Base-by-base conservation (phyloP, 1,284 basidiomycete genomes). In the Tremellales sp. region DNA sequence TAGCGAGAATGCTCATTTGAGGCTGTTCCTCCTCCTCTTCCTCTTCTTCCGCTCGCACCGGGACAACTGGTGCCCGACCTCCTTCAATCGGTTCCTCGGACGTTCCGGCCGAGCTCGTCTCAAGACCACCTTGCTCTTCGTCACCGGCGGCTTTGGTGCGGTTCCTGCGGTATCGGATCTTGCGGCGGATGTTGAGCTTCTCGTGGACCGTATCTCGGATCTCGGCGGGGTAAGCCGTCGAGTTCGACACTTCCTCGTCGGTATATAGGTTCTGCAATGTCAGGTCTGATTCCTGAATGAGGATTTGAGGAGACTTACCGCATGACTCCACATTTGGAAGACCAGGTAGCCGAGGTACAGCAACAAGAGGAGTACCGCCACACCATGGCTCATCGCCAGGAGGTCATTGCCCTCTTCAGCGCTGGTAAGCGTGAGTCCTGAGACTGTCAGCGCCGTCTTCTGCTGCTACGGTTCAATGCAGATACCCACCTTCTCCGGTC, bases 281-380 rank as follows among this genome's bases (percentile, higher is more conserved):
- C 13, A 39, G 36, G 11, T 13, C 43, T 33, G 21, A 19, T 36
- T 15, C 17, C 11, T 6, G 26, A 19, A 21, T 31, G 19, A 15
- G 27, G 29, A 15, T n/a, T n/a, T 17, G 36, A 19, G 7, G 36
- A 11, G 35, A 51, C 64, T 50, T 48, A 65, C 65, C 1, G 85
- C 80, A 73, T 94, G 90, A 0, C 88, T 87, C 70, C 83, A 89
- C 10, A 94, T 82, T 67, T 92, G 89, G 79, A 94, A 94, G 41
- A 85, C 67, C 15, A 93, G 79, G 65, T 88, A 90, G 21, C 78
- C 80, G 2, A 71, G 68, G 69, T 91, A 89, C 42, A 72, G 53
- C 10, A 89, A 78, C 13, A 93, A 79, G 2, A 93, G 78, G 45
- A 94, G 82, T 49, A 94, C 79, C 0, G 89, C 81, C 15, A 89